A percentile compares a stretch with the other conserved stretches of the same genome.
Conservation (phyloP, 2,329 filamentous ascomycete genomes). For the Aspergillus neoniger region DNA sequence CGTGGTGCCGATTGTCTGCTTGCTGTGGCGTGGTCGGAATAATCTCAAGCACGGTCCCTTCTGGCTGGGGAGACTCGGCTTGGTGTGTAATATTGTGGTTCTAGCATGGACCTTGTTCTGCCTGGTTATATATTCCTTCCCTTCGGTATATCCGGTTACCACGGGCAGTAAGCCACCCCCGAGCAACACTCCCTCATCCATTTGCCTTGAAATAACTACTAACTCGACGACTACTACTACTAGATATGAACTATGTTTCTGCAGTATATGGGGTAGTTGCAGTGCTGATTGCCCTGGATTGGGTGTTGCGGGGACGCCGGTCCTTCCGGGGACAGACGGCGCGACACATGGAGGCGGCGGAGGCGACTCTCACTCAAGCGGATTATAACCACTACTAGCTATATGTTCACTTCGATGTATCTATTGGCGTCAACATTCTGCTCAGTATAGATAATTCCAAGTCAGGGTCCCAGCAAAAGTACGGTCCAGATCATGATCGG, state of each 20-base stretch:
- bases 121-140: constrained; percentile 37
- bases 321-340: constrained; percentile 30
- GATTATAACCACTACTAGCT: no score
- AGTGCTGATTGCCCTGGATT: constrained; percentile 34
- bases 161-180: constrained; percentile 29
- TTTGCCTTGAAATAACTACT: neutral
- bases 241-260: constrained; percentile 44
- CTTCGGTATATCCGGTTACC: constrained; percentile 30
- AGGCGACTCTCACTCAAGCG: no score
- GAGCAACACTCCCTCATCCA: neutral
- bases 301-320: constrained; percentile 31
- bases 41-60: constrained; percentile 48
- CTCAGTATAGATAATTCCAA: neutral
- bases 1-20: constrained; percentile 49
- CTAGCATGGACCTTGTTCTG: constrained; percentile 49
- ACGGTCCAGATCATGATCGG: neutral
- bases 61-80: constrained; percentile 47
- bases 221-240: neutral
- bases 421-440: neutral
- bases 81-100: constrained; percentile 45
- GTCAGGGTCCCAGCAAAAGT: neutral
- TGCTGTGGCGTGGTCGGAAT: constrained; percentile 47
- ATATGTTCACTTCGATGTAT: neutral
- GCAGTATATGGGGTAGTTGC: constrained; percentile 33
- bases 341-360: constrained; percentile 8